Percentiles rank a stretch among this genome's conserved stretches.
These are phyloP conservation scores for Vanderwaltozyma polyspora DNA, from an alignment of 805 yeast genomes.

Conservation along the genomic window DNA sequence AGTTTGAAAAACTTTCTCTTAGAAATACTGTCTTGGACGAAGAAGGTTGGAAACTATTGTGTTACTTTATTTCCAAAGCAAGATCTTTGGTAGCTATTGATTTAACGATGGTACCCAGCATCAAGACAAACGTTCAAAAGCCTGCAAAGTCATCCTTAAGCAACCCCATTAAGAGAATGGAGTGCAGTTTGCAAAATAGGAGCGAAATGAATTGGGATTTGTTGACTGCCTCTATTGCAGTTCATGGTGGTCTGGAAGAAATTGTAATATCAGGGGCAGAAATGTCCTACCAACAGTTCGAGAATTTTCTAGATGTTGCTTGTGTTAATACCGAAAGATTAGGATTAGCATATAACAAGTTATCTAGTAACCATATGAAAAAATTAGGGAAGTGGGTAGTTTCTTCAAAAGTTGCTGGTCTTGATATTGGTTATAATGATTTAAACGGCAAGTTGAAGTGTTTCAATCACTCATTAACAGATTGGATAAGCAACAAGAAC, in stretches of 20 bases:
- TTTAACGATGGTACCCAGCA: constrained; percentile 39
- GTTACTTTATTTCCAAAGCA: constrained; percentile 65
- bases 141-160: constrained; percentile 28
- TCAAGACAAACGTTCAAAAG: constrained; percentile 29
- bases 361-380: constrained; percentile 47
- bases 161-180: constrained; percentile 29
- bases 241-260: constrained; percentile 72
- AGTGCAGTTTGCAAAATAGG: constrained; percentile 32
- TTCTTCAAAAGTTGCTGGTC: constrained; percentile 42
- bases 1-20: constrained; percentile 62
- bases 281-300: constrained; percentile 42
- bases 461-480: constrained; percentile 17
- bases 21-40: constrained; percentile 67
- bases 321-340: constrained; percentile 45
- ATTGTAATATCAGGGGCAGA: constrained; percentile 74
- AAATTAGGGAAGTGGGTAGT: constrained; percentile 48
- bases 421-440: constrained; percentile 81
- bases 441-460: constrained; percentile 29
- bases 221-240: constrained; percentile 61
- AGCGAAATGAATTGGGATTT: constrained; percentile 76
- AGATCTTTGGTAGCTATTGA: constrained; percentile 49
- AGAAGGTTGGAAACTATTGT: constrained; percentile 71
- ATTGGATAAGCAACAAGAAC: constrained; percentile 15
- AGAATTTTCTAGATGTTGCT: constrained; percentile 52
- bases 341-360: constrained; percentile 71